phyloP scores from a whole-genome alignment of 1,139 yeast genomes.

The Sugiyamaella castrensis region DNA sequence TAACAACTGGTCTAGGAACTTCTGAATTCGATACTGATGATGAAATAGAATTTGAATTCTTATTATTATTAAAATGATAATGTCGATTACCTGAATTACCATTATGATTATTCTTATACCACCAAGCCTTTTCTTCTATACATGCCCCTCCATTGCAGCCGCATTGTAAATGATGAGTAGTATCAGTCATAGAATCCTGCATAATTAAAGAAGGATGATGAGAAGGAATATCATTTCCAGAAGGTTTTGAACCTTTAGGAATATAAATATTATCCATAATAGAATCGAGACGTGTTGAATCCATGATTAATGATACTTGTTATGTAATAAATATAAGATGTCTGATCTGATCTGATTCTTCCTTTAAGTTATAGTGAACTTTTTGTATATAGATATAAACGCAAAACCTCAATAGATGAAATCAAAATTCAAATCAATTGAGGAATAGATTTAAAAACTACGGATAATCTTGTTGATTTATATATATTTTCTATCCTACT shows the following conservation, averaged over 20 bases:
- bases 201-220: constrained; percentile 50
- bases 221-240: constrained; percentile 38
- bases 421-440: too few species aligned
- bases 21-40: constrained; percentile 10
- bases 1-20: constrained; percentile 15
- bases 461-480: too few species aligned
- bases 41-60: constrained; percentile 5
- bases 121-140: constrained; percentile 49
- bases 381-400: too few species aligned
- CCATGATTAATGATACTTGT: constrained; percentile 37
- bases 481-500: too few species aligned
- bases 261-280: constrained; percentile 46
- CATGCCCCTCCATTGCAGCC: constrained; percentile 50
- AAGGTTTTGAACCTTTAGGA: constrained; percentile 33
- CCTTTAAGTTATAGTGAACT: too few species aligned
- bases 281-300: constrained; percentile 40
- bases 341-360: too few species aligned
- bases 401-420: too few species aligned
- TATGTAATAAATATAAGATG: neutral
- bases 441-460: too few species aligned
- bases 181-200: constrained; percentile 46
- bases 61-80: neutral
- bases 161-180: constrained; percentile 45
- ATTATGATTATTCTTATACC: constrained; percentile 29
- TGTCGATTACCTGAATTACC: neutral